Evolutionary conservation across 331 rosid genomes (phyloP), one percentile per base, ranked within the genome.

Genomic region (Rosa hybrid): DNA sequence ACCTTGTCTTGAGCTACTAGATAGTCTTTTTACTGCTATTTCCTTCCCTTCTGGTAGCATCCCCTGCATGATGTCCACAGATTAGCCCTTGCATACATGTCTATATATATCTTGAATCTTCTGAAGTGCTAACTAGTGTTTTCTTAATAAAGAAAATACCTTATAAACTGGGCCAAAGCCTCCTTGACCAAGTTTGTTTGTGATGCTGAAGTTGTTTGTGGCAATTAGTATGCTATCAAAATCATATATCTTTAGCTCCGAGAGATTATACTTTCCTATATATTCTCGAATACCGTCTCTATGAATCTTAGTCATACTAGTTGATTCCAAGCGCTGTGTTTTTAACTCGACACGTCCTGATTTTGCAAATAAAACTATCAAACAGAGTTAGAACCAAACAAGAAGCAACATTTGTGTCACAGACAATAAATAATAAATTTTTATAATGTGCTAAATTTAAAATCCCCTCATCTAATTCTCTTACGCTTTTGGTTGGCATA

Each of bases 1-100:
- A 11, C 92, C 90, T 78, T 86, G 92, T 16, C 79, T 84, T 23
- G 90, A 88, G 51, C 57, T 73, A 23, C 79, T 79, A 0, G 90
- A 78, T 4, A 89, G 78, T 67, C 87, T 82, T 68, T 89, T 86
- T 9, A 86, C 87, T 9, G 87, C 89, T 17, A 89, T 65, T 70
- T 84, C 84, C n/a, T 41, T 74, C 46, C 87, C 86, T n/a, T 71
- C 78, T 10, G 63, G 77, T 27, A 89, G 62, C 78, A 44, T 82
- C 17, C 90, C 90, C 84, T 84, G 68, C 57, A 53, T 46, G 1
- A 62, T 1, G 21, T 14, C 7, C 48, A 12, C 3, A 65, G 16
- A 65, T 27, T 20, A 14, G 4, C 2, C 1, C 12, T 16, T 72
- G 5, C 63, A 50, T 23, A 3, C 1, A 72, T 74, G 23, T 27